phyloP scores from a whole-genome alignment of 2,329 filamentous ascomycete species.

The Incumbomyces lentus region DNA sequence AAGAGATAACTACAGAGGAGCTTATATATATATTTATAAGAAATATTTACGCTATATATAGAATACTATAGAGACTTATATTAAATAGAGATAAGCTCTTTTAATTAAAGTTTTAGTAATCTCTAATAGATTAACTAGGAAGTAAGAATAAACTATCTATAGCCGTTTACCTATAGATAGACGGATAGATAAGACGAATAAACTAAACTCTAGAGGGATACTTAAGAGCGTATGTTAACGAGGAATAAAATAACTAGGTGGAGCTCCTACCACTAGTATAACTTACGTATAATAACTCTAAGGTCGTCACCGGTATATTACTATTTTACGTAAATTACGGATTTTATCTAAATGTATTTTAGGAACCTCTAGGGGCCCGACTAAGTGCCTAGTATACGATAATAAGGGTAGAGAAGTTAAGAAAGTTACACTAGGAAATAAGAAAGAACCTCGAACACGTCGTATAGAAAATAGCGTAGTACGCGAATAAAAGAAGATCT shows the following conservation, averaged over 20 bases:
- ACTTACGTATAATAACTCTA: too few relatives aligned
- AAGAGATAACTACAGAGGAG: not conserved
- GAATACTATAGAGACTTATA: not conserved
- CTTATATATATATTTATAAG: conserved; percentile 3
- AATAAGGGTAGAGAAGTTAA: conserved; percentile 1
- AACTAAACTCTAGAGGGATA: conserved; percentile 3
- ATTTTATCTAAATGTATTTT: not conserved
- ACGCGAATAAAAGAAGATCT: conserved; percentile 8
- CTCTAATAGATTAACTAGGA: conserved; percentile 3
- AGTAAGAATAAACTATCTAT: conserved; percentile 4
- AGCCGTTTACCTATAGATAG: conserved; percentile 7
- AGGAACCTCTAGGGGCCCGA: too few relatives aligned
- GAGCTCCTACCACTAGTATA: too few relatives aligned
- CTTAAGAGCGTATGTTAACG: not conserved
- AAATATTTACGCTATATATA: not conserved
- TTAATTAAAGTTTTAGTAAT: conserved; percentile 6
- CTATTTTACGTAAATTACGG: conserved; percentile 11
- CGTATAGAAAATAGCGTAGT: conserved; percentile 1
- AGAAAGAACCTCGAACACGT: conserved; percentile 5
- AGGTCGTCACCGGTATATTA: conserved; percentile 1
- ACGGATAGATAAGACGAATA: conserved; percentile 11
- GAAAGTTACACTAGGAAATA: conserved; percentile 4
- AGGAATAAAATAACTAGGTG: too few relatives aligned
- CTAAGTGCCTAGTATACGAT: too few relatives aligned
- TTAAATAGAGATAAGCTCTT: conserved; percentile 5